Evolutionary conservation across 78 protist species (phyloP), one percentile per base, ranked within the genome.

Genomic region (Paulinella micropora): DNA sequence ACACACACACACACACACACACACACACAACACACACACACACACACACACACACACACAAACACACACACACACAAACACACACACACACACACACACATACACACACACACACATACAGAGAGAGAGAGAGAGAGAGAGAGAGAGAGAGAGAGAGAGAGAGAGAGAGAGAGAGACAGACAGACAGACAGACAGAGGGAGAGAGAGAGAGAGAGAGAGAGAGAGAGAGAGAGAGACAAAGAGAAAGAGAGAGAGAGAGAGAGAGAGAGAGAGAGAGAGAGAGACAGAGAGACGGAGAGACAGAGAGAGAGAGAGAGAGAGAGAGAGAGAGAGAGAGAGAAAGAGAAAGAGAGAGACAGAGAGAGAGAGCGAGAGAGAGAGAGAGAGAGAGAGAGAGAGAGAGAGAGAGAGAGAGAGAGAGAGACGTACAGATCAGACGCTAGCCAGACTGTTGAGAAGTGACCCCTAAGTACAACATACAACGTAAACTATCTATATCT

Each of bases 361-460:
- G 73, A 51, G 73, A 51, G 73, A 51, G 73, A 51, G 73, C 6
- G 73, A 51, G 73, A 51, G 73, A 51, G 73, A 51, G 73, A 51
- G 73, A 51, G 73, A 51, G 73, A 51, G 73, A 51, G 73, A 51
- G 73, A 51, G 73, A 51, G 73, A 51, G 73, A 51, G 73, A 51
- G 73, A 51, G 73, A 51, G 73, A 51, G 73, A 51, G 73, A 51
- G 73, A 51, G 73, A 51, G 73, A 51, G 73, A 51, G 73, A 51
- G 73, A 51, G 73, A 51, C 73, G 73, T n/a, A n/a, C n/a, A n/a
- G n/a, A n/a, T 81, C 84, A 4, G 84, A 31, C 23, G 84, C 84
- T 3, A 81, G 84, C 84, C 84, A 81, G 4, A 81, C 84, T 34
- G 84, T 81, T 15, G 84, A 81, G 15, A 81, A 81, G 84, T 81